Conservation (phyloP, 2,329 filamentous ascomycete genomes). For the Pseudocercospora fijiensis region DNA sequence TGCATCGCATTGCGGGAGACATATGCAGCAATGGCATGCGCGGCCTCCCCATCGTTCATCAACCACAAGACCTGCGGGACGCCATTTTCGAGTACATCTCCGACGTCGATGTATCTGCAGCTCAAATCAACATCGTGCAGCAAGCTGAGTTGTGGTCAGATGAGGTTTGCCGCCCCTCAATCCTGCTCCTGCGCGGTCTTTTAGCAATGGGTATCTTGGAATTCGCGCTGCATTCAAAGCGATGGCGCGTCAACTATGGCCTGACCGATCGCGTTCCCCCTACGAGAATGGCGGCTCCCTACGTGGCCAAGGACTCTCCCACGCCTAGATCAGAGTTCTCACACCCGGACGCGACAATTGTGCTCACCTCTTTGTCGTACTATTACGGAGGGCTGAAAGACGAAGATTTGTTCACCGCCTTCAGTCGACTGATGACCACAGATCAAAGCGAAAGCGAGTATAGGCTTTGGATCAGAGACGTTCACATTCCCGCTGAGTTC, state of each 20-base stretch:
- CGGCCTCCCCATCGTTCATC: slow-evolving; percentile 17
- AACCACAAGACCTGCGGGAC: slow-evolving; percentile 18
- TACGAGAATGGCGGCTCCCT: slow-evolving; percentile 62
- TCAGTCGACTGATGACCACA: slow-evolving; percentile 27
- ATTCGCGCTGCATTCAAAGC: slow-evolving; percentile 60
- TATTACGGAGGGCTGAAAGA: slow-evolving; percentile 61
- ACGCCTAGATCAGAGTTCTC: slow-evolving; percentile 64
- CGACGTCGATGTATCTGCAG: slow-evolving; percentile 13
- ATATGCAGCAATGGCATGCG: slow-evolving; percentile 35
- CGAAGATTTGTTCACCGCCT: slow-evolving; percentile 45
- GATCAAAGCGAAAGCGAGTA: slow-evolving; percentile 33
- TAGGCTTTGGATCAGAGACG: slow-evolving; percentile 25
- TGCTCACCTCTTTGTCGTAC: slow-evolving; percentile 65
- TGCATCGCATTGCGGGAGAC: slow-evolving; percentile 33
- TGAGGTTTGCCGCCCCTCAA: slow-evolving; percentile 27
- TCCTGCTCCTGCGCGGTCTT: slow-evolving; percentile 63
- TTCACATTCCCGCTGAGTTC: slow-evolving; percentile 22
- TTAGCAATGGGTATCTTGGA: slow-evolving; percentile 60
- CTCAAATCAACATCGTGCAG: slow-evolving; percentile 19
- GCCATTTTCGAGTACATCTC: slow-evolving; percentile 27
- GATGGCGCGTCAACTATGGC: slow-evolving; percentile 65
- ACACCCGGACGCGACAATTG: slow-evolving; percentile 65
- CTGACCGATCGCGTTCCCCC: slow-evolving; percentile 48
- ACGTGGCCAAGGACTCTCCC: slow-evolving; percentile 63
- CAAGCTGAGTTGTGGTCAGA: slow-evolving; percentile 21